Base-by-base conservation (phyloP, 495 filamentous ascomycete species). In the Penicillium cosmopolitanum region DNA sequence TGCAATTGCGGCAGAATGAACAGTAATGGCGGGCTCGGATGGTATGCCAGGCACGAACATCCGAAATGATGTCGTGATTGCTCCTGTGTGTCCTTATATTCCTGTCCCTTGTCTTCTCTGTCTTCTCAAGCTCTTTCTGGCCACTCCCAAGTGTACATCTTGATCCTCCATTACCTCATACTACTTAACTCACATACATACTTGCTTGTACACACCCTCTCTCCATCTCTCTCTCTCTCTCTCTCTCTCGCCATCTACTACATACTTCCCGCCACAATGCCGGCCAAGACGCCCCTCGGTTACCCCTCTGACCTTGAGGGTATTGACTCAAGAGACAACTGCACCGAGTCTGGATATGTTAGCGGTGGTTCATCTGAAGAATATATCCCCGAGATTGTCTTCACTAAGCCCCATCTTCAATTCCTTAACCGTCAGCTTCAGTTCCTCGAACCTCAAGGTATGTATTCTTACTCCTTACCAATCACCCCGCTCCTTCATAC, bases 361-460 rank as follows among this genome's bases (percentile, higher is more conserved):
- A 93, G 90, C 63, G 89, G 83, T 52, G 77, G 80, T 53, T 87
- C 87, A 3, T 91, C 85, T 66, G 80, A 85, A 15, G 82, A 82
- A 19, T 86, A 84, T 53, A 73, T 89, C 2, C 87, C 91, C 5
- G 87, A 89, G 59, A 83, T 98, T 63, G 87, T 87, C 69, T 94
- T 98, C 82, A 93, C 92, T 50, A 88, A 87, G 75, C 84, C 88
- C 42, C 96, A 98, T 76, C 81, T 98, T 52, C 88, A 89, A 66
- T 92, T 93, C 74, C 78, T 98, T 62, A 98, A 98, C 81, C 79
- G 84, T 62, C 91, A 96, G 69, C 77, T 98, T 60, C 87, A 92
- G 66, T 85, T 85, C 64, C 89, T 97, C 66, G 85, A 91, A 62
- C 89, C 89, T 58, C 79, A 88, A 80, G 86, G 87, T 88, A 71